phyloP scores from a whole-genome alignment of 345 rosid genomes.

The Gynandropsis gynandra region DNA sequence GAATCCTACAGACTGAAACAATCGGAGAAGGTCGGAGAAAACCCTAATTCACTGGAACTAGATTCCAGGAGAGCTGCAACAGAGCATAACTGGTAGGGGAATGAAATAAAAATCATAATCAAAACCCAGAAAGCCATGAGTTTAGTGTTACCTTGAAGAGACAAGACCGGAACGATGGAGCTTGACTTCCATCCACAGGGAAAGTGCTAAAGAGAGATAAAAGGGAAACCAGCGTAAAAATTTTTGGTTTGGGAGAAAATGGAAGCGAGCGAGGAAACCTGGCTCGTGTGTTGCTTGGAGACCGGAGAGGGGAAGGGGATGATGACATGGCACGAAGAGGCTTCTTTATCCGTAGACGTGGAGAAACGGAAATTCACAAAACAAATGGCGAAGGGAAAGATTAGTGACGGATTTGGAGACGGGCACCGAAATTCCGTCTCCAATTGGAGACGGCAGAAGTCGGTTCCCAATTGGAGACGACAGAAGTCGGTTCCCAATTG shows the following conservation, averaged over 20 bases:
- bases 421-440: too few relatives aligned
- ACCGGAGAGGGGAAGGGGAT: slow-evolving; percentile 2
- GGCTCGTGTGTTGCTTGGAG: slow-evolving; percentile 12
- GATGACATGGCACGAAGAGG: slow-evolving; percentile 43
- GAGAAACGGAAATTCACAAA: slow-evolving; percentile 35
- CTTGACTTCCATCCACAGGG: slow-evolving; percentile 52
- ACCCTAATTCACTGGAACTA: not conserved
- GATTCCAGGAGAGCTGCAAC: slow-evolving; percentile 13
- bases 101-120: too few relatives aligned
- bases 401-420: too few relatives aligned
- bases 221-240: slow-evolving; percentile 23
- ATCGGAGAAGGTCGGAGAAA: not conserved
- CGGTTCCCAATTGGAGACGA: too few relatives aligned
- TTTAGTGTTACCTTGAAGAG: slow-evolving; percentile 39
- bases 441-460: too few relatives aligned
- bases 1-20: not conserved
- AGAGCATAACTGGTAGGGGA: not conserved
- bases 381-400: not conserved
- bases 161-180: slow-evolving; percentile 37
- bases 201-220: slow-evolving; percentile 4
- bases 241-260: slow-evolving; percentile 23
- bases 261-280: slow-evolving; percentile 19
- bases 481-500: too few relatives aligned
- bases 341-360: slow-evolving; percentile 46
- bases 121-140: not conserved